Conservation (phyloP, 192 early-diverging fungal species). For the Diversispora epigaea region DNA sequence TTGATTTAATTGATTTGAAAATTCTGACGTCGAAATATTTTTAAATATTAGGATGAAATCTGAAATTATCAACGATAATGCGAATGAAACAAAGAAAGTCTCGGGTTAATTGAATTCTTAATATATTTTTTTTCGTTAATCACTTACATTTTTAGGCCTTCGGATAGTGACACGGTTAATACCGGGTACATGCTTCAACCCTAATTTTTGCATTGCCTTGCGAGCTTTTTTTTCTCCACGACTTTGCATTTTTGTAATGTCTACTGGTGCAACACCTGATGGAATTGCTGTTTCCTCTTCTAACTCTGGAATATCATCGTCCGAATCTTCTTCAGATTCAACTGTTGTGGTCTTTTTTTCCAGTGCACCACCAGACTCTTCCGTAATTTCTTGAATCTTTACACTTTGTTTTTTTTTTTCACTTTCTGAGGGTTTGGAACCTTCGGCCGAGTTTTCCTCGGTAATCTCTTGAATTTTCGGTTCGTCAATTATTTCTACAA, state of each 20-base stretch:
- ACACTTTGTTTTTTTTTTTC: not conserved
- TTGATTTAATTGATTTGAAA: not conserved
- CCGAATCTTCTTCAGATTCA: constrained; percentile 39
- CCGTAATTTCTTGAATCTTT: not conserved
- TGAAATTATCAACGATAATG: not conserved
- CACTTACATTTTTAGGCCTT: constrained; percentile 71
- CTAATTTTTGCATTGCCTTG: constrained; percentile 91
- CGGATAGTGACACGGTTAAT: constrained; percentile 89
- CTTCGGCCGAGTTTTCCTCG: not conserved
- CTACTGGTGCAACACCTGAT: constrained; percentile 26
- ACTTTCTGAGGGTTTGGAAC: not conserved
- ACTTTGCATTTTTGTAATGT: constrained; percentile 54
- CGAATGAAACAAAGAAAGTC: not conserved
- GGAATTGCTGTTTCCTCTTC: constrained; percentile 33
- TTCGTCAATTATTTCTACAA: not conserved
- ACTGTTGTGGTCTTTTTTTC: constrained; percentile 21
- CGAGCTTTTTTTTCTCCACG: constrained; percentile 95
- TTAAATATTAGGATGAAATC: too few species aligned
- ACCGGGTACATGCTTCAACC: constrained; percentile 81
- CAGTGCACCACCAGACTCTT: not conserved
- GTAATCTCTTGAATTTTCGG: constrained; percentile 9
- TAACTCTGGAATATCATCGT: constrained; percentile 45
- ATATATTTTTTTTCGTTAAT: not conserved
- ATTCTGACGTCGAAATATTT: too few species aligned
- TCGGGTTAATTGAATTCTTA: not conserved